Conservation (phyloP, 2,329 filamentous ascomycete genomes). For the Alternaria tenuissima region DNA sequence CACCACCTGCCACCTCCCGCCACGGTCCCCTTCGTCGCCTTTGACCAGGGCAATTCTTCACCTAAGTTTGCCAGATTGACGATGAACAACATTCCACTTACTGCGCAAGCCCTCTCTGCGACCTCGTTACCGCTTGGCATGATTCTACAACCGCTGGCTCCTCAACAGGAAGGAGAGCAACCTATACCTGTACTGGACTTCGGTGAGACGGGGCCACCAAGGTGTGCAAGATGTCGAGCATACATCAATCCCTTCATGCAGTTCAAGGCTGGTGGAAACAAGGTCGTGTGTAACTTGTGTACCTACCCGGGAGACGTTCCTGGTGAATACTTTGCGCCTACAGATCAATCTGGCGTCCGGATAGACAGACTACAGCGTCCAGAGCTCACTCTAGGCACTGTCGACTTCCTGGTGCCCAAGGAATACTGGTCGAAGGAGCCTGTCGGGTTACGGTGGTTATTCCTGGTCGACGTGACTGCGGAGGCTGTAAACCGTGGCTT, state of each 20-base stretch:
- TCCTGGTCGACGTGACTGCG: slow-evolving; percentile 91
- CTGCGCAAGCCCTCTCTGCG: slow-evolving; percentile 77
- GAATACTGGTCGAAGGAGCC: slow-evolving; percentile 98
- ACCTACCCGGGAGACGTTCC: slow-evolving; percentile 95
- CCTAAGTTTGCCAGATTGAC: slow-evolving; percentile 93
- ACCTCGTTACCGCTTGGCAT: slow-evolving; percentile 89
- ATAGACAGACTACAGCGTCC: slow-evolving; percentile 89
- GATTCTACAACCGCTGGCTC: slow-evolving; percentile 85
- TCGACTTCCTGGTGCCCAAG: slow-evolving; percentile 96
- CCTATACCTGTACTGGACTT: slow-evolving; percentile 94
- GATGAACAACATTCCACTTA: slow-evolving; percentile 90
- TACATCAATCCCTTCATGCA: slow-evolving; percentile 99
- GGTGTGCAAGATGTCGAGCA: slow-evolving; percentile 89
- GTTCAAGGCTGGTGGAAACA: slow-evolving; percentile 91
- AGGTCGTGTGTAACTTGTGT: slow-evolving; percentile 98
- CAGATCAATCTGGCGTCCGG: slow-evolving; percentile 83
- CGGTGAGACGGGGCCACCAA: slow-evolving; percentile 86
- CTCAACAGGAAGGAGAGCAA: slow-evolving; percentile 82
- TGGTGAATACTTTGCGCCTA: slow-evolving; percentile 90
- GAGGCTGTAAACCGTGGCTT: slow-evolving; percentile 92
- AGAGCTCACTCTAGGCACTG: slow-evolving; percentile 88
- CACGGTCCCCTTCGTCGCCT: slow-evolving; percentile 87
- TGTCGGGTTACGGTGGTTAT: slow-evolving; percentile 85
- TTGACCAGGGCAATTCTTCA: slow-evolving; percentile 94
- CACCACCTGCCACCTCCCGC: slow-evolving; percentile 90